Evolutionary conservation across 495 filamentous ascomycete species (phyloP).

Genomic region (Neurospora sp.): DNA sequence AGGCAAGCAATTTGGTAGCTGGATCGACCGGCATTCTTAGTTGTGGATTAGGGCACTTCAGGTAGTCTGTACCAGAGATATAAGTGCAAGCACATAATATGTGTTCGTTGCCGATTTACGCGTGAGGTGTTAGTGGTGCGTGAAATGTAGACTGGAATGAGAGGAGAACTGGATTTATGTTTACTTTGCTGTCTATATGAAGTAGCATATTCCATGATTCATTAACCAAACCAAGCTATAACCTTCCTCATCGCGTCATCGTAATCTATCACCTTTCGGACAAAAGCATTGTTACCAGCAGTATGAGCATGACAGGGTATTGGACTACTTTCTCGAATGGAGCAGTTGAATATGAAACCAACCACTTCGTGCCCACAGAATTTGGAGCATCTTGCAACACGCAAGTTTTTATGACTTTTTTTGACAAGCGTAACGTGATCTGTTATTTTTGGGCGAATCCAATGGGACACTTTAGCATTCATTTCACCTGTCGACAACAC

Average conservation of each 20-base stretch:
- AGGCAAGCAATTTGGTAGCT: neutral
- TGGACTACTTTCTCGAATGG: neutral
- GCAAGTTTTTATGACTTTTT: too few relatives aligned
- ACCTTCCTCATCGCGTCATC: neutral
- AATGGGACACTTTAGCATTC: too few relatives aligned
- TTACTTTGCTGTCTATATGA: neutral
- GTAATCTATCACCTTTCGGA: neutral
- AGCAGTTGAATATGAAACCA: neutral
- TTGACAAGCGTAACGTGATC: too few relatives aligned
- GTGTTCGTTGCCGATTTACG: neutral
- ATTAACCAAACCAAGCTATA: neutral
- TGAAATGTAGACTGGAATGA: neutral
- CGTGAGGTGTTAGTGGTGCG: neutral
- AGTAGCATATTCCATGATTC: neutral
- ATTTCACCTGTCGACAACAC: too few relatives aligned
- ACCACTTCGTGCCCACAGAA: neutral
- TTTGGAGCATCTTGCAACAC: neutral
- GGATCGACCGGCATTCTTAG: neutral
- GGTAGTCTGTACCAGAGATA: neutral
- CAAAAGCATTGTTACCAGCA: neutral
- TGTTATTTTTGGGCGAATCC: too few relatives aligned
- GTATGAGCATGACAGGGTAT: neutral
- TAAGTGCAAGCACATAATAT: neutral
- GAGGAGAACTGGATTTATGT: neutral
- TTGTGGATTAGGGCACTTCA: neutral